Evolutionary conservation across 257 asterid genomes (phyloP).

Genomic region (Petunia secreta): DNA sequence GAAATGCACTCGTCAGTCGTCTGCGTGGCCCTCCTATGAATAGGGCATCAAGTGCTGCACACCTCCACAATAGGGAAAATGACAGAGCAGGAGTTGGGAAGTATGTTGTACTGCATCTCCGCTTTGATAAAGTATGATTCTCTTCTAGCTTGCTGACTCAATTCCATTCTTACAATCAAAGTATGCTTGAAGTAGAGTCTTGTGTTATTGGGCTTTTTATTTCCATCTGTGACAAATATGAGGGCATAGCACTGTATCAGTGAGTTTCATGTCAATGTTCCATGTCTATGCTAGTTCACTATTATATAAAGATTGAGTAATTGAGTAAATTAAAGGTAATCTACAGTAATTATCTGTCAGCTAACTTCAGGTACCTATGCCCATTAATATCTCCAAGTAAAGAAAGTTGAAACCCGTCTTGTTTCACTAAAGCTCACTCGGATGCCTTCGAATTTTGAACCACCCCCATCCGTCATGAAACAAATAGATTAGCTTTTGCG

Average conservation of each 20-base stretch:
- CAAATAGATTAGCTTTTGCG: background rate
- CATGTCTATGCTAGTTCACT: background rate
- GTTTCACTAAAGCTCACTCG: conserved; percentile 13
- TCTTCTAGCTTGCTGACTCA: conserved; percentile 19
- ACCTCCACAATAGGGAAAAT: conserved; percentile 3
- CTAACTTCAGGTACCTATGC: background rate
- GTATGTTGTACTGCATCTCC: conserved; percentile 52
- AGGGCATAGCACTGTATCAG: background rate
- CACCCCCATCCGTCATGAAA: background rate
- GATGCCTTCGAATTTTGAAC: conserved; percentile 1
- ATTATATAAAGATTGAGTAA: background rate
- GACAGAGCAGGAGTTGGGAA: conserved; percentile 44
- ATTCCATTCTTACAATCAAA: background rate
- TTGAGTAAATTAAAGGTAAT: background rate
- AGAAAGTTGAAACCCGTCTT: background rate
- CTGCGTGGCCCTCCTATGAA: conserved; percentile 35
- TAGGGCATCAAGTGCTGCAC: conserved; percentile 27
- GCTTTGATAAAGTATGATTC: conserved; percentile 50
- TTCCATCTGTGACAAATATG: conserved; percentile 2
- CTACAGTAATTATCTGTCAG: background rate
- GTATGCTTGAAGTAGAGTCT: background rate
- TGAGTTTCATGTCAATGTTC: background rate
- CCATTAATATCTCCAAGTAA: conserved; percentile 2
- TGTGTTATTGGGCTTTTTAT: background rate
- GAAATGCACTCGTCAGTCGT: conserved; percentile 43